These are phyloP conservation scores for Ganoderma lucidum DNA, from an alignment of 1,284 basidiomycete species.

Conservation along the genomic window DNA sequence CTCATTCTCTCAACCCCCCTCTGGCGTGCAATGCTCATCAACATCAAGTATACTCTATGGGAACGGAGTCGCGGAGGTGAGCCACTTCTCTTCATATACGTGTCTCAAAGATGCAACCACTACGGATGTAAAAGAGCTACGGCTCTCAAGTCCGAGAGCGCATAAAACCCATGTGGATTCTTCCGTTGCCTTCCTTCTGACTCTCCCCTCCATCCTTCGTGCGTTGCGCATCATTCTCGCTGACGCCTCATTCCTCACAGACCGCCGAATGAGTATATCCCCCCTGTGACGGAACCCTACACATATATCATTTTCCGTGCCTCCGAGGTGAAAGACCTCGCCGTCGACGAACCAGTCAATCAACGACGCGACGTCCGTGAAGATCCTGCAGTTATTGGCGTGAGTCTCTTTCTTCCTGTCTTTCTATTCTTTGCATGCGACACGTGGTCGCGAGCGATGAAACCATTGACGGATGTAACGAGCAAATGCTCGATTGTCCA, in stretches of 20 bases:
- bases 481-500: slow-evolving; percentile 49
- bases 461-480: slow-evolving; percentile 60
- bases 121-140: slow-evolving; percentile 71
- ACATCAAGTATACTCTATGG: slow-evolving; percentile 82
- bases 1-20: slow-evolving; percentile 11
- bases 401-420: slow-evolving; percentile 48
- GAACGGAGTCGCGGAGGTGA: slow-evolving; percentile 85
- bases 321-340: slow-evolving; percentile 82
- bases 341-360: slow-evolving; percentile 72
- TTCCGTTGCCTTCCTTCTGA: slow-evolving; percentile 84
- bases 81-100: slow-evolving; percentile 41
- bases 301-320: slow-evolving; percentile 86
- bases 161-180: slow-evolving; percentile 72
- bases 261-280: slow-evolving; percentile 76
- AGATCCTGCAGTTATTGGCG: slow-evolving; percentile 80
- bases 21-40: slow-evolving; percentile 3
- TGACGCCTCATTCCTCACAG: slow-evolving; percentile 47
- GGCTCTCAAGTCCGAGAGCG: slow-evolving; percentile 70
- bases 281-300: slow-evolving; percentile 80
- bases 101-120: slow-evolving; percentile 53
- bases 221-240: slow-evolving; percentile 12
- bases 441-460: slow-evolving; percentile 47
- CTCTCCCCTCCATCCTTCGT: slow-evolving; percentile 14
- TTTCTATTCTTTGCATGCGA: slow-evolving; percentile 14
- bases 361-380: slow-evolving; percentile 70